A percentile compares a stretch with the other conserved stretches of the same genome.
These are phyloP conservation scores for Kodamaea jinghongensis DNA, from an alignment of 805 yeast genomes.

Conservation along the genomic window DNA sequence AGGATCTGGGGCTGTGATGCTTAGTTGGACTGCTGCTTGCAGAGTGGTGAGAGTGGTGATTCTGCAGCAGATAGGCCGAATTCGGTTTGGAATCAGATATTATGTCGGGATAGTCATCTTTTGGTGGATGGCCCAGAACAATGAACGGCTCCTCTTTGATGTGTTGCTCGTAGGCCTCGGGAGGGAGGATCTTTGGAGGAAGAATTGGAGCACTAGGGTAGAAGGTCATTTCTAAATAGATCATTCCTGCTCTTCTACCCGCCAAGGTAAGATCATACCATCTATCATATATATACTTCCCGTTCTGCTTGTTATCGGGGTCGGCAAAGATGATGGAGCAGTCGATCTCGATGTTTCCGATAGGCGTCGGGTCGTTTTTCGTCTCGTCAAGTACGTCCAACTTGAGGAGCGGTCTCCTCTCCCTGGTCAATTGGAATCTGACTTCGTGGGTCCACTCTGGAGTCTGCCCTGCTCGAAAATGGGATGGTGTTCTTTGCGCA, in stretches of 20 bases:
- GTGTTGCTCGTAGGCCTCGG: constrained; percentile 2
- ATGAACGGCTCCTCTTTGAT: constrained; percentile 6
- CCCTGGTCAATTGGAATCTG: constrained; percentile 62
- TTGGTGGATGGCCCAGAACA: background rate
- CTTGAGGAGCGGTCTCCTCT: constrained; percentile 59
- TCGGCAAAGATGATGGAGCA: constrained; percentile 63
- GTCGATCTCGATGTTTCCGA: constrained; percentile 80
- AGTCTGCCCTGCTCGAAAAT: constrained; percentile 88
- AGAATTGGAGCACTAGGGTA: constrained; percentile 57
- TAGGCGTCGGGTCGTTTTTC: constrained; percentile 79
- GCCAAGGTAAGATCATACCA: constrained; percentile 77
- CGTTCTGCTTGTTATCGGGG: constrained; percentile 45
- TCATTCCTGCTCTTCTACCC: constrained; percentile 79
- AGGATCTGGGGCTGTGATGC: background rate
- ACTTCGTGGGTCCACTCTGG: constrained; percentile 85
- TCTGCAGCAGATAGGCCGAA: no score
- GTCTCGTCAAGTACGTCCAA: constrained; percentile 82
- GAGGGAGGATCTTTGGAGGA: constrained; percentile 32
- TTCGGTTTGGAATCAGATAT: no score
- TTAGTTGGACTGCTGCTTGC: background rate
- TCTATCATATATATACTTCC: constrained; percentile 72
- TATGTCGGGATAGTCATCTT: background rate
- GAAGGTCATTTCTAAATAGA: constrained; percentile 89
- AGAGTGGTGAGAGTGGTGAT: no score
- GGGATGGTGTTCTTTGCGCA: constrained; percentile 75